phyloP scores from a whole-genome alignment of 139 green algal species.

The Haematococcus sp. region DNA sequence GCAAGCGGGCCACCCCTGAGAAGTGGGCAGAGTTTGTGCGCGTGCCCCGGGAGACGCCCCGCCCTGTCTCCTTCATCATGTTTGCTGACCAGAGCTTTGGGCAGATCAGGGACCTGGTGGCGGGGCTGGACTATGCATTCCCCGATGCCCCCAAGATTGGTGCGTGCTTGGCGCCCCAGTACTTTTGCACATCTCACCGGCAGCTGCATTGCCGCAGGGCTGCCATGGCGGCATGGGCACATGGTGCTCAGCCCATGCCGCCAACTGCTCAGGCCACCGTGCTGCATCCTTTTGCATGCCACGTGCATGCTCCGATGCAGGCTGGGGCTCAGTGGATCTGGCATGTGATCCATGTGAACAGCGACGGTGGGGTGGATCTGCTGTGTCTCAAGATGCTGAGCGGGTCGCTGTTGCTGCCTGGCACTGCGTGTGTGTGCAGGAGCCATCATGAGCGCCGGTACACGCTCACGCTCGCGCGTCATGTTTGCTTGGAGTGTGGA shows the following conservation, averaged over 20 bases:
- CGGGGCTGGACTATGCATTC: slow-evolving; percentile 44
- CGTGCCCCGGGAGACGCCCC: slow-evolving; percentile 27
- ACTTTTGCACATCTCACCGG: neutral
- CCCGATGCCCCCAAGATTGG: slow-evolving; percentile 40
- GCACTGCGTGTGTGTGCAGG: slow-evolving; percentile 1
- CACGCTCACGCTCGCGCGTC: slow-evolving; percentile 21
- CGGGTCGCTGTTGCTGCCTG: neutral
- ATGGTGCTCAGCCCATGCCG: too few relatives aligned
- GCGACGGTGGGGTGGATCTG: too few relatives aligned
- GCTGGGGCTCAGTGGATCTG: too few relatives aligned
- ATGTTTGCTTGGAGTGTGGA: slow-evolving; percentile 36
- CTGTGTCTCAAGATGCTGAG: neutral
- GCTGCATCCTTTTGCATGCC: too few relatives aligned
- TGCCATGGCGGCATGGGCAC: too few relatives aligned
- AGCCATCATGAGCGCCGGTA: slow-evolving; percentile 27
- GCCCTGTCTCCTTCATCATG: slow-evolving; percentile 28
- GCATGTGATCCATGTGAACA: too few relatives aligned
- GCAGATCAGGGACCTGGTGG: slow-evolving; percentile 21
- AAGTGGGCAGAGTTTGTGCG: slow-evolving; percentile 43
- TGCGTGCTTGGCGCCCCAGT: neutral
- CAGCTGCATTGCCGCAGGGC: neutral
- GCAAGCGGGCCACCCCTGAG: slow-evolving; percentile 5
- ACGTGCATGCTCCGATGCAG: too few relatives aligned
- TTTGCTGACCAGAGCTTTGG: slow-evolving; percentile 39
- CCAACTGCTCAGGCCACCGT: too few relatives aligned